Base-by-base conservation (phyloP, 371 early-diverging fungal genomes). In the Syncephalastrum racemosum region DNA sequence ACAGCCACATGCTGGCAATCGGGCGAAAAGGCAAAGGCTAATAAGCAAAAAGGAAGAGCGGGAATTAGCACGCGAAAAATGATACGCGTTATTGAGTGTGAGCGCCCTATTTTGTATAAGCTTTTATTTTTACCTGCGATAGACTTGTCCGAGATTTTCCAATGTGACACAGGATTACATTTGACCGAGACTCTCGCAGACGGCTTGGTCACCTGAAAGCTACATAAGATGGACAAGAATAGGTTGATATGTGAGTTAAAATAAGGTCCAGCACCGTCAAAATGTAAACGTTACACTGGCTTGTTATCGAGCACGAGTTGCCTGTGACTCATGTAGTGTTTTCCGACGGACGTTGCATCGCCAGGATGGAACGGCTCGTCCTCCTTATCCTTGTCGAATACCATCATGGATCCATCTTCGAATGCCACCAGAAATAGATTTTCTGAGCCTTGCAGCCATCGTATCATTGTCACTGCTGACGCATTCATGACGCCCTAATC, bases 381-480 rank as follows among this genome's bases (percentile, higher is more conserved):
- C 24, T 96, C 97, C 53, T 89, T 86, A 5, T 90, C 90, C 62
- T 92, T 90, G 71, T 97, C 96, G 75, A 91, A 90, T 5, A 92
- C 66, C 70, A 94, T 77, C 10, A 95, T 69, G 7, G 82, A 80
- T 15, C 92, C 93, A 65, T 90, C 88, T 8, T 86, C 82, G 47
- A 87, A 91, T 0, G 93, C 83, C 0, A 87, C 96, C 78, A 95
- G 83, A 60, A 97, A 95, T 62, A 84, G 67, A 22, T 71, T 86
- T 53, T 94, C 93, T 0, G 93, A 90, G 4, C 89, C 92, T 15
- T 94, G 97, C 50, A 96, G 60, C 98, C 98, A 97, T 63, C 83
- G 83, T 15, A 96, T 84, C 77, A 84, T 86, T 3, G 90, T 90
- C 15, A 94, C 91, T 12, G 81, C 64, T 4, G 81, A 76, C 39